A percentile compares a stretch with the other conserved stretches of the same genome.
phyloP scores from a whole-genome alignment of 331 rosid genomes.

The Malus hybrid region DNA sequence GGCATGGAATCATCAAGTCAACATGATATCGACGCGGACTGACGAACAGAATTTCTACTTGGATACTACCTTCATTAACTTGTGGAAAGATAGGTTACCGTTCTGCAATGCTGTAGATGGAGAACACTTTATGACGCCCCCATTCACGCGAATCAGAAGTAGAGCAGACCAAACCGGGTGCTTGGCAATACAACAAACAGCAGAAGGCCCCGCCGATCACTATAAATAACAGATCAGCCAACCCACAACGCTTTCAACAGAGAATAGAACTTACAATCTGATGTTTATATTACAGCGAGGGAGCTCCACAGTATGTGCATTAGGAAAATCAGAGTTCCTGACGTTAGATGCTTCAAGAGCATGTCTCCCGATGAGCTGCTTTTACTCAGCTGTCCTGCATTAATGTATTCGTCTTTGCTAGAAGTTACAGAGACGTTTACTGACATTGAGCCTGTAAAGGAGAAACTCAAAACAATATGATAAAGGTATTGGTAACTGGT shows the following conservation, averaged over 20 bases:
- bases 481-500: not conserved
- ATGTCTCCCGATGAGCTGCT: slow-evolving; percentile 42
- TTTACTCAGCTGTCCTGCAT: slow-evolving; percentile 51
- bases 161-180: slow-evolving; percentile 12
- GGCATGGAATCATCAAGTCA: not conserved
- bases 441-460: slow-evolving; percentile 64
- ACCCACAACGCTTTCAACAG: slow-evolving; percentile 4
- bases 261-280: slow-evolving; percentile 27
- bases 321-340: slow-evolving; percentile 35
- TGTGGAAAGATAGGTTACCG: not conserved
- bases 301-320: slow-evolving; percentile 35
- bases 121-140: not conserved
- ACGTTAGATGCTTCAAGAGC: slow-evolving; percentile 36
- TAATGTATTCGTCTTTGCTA: slow-evolving; percentile 61
- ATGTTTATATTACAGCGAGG: slow-evolving; percentile 27
- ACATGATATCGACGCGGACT: not conserved
- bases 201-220: slow-evolving; percentile 23
- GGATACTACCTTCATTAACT: not conserved
- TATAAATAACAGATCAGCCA: slow-evolving; percentile 28
- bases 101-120: slow-evolving; percentile 23
- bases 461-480: not conserved
- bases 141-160: slow-evolving; percentile 8
- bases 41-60: not conserved
- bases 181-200: not conserved
- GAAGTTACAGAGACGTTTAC: slow-evolving; percentile 78